Conservation (phyloP, 1,284 basidiomycete species). For the Cystobasidiaceae sp. region DNA sequence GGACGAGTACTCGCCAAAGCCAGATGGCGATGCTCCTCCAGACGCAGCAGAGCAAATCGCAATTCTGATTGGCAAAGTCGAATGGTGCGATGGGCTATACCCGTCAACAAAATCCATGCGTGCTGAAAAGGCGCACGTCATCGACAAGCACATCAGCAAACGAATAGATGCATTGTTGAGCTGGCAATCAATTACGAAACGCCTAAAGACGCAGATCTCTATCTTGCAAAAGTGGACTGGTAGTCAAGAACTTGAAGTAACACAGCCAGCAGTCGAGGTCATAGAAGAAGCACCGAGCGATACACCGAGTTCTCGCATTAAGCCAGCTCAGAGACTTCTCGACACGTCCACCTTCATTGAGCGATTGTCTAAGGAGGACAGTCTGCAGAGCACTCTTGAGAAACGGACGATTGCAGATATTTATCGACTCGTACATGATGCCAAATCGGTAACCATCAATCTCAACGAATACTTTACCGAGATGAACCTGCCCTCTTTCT, state of each 20-base stretch:
- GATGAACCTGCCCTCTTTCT: conserved; percentile 89
- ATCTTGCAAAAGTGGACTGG: conserved; percentile 86
- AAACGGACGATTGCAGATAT: conserved; percentile 85
- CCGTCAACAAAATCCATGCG: conserved; percentile 75
- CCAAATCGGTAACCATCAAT: conserved; percentile 80
- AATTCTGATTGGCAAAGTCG: conserved; percentile 62
- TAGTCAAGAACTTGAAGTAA: conserved; percentile 53
- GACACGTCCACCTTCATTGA: conserved; percentile 74
- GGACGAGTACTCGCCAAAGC: conserved; percentile 30
- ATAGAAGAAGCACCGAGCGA: conserved; percentile 8
- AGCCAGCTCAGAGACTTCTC: conserved; percentile 38
- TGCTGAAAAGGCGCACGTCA: conserved; percentile 66
- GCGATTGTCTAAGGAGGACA: conserved; percentile 90
- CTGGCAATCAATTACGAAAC: conserved; percentile 77
- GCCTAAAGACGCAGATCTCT: conserved; percentile 68
- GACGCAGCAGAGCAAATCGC: conserved; percentile 39
- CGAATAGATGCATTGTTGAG: conserved; percentile 80
- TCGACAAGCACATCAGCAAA: conserved; percentile 62
- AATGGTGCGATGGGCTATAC: conserved; percentile 79
- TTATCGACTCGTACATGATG: conserved; percentile 75
- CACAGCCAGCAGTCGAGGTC: conserved; percentile 27
- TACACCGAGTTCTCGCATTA: background rate
- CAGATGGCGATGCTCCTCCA: conserved; percentile 45
- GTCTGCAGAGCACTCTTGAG: conserved; percentile 87
- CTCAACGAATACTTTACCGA: conserved; percentile 66